Evolutionary conservation across 371 early-diverging fungal genomes (phyloP).

Genomic region (Zopfochytrium polystomum): DNA sequence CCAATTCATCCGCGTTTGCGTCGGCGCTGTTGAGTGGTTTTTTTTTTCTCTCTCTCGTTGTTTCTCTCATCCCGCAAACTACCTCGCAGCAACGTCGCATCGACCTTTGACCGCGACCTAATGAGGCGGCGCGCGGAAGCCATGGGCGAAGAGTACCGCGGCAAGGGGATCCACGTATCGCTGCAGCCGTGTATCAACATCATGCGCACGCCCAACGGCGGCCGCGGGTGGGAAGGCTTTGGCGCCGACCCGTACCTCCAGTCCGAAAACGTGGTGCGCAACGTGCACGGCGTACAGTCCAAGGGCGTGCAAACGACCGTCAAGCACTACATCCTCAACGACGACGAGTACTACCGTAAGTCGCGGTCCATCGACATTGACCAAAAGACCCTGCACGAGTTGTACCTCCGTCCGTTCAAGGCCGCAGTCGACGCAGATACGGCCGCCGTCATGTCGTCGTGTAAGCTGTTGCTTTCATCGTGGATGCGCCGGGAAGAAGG

Average conservation of each 20-base stretch:
- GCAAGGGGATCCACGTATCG: conserved; percentile 34
- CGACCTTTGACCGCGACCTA: conserved; percentile 53
- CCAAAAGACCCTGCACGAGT: conserved; percentile 55
- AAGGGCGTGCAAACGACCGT: conserved; percentile 34
- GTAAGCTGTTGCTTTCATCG: too few relatives aligned
- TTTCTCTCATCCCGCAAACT: too few relatives aligned
- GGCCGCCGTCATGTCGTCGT: conserved; percentile 56
- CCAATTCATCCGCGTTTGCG: conserved; percentile 45
- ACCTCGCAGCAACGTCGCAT: conserved; percentile 62
- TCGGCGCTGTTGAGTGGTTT: too few relatives aligned
- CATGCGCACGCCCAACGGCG: conserved; percentile 49
- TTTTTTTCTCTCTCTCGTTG: too few relatives aligned
- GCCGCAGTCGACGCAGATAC: conserved; percentile 53
- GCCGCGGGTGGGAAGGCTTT: conserved; percentile 59
- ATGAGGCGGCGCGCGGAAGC: conserved; percentile 47
- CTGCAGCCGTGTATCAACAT: conserved; percentile 34
- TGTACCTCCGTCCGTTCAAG: conserved; percentile 58
- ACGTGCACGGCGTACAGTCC: conserved; percentile 36
- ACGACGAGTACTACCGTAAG: conserved; percentile 42
- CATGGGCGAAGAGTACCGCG: conserved; percentile 55
- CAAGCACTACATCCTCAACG: too few relatives aligned
- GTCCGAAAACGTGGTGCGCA: conserved; percentile 11
- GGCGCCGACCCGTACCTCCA: conserved; percentile 63
- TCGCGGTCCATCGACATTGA: conserved; percentile 34
- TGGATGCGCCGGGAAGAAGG: too few relatives aligned